Evolutionary conservation across 768 basidiomycete genomes (phyloP).

Genomic region (Macrolepiota dolichaula): DNA sequence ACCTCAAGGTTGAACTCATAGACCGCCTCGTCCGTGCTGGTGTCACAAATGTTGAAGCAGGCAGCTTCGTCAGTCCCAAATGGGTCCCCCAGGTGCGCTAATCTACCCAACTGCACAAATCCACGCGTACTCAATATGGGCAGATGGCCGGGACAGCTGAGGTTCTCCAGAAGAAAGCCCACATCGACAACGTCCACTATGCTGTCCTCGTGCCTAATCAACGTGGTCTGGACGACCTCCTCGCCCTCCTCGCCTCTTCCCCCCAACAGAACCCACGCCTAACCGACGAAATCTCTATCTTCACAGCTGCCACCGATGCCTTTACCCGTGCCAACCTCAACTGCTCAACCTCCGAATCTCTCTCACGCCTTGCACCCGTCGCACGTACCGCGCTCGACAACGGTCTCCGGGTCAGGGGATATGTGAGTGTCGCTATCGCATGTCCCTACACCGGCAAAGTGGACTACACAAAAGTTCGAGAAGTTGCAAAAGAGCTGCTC

Average conservation of each 20-base stretch:
- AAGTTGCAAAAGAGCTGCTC: constrained; percentile 65
- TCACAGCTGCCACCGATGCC: constrained; percentile 84
- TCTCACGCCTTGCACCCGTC: constrained; percentile 61
- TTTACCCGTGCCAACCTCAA: constrained; percentile 89
- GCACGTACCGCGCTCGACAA: constrained; percentile 53
- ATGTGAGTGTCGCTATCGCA: constrained; percentile 78
- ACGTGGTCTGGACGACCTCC: constrained; percentile 68
- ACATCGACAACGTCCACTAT: constrained; percentile 58
- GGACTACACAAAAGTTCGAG: constrained; percentile 58
- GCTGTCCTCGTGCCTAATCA: constrained; percentile 82
- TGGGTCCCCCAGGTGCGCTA: constrained; percentile 83
- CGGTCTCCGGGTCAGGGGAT: constrained; percentile 75
- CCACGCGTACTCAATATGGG: not conserved
- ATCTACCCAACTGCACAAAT: not conserved
- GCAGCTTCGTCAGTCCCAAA: constrained; percentile 90
- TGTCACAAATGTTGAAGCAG: constrained; percentile 69
- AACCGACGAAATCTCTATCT: constrained; percentile 84
- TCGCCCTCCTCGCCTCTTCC: constrained; percentile 48
- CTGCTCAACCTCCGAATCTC: constrained; percentile 64
- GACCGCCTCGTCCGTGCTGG: constrained; percentile 71
- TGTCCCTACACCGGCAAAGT: constrained; percentile 88
- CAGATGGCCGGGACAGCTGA: constrained; percentile 89
- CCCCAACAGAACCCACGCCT: constrained; percentile 46
- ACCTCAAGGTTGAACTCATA: constrained; percentile 77
- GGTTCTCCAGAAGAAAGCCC: constrained; percentile 48